phyloP scores from a whole-genome alignment of 1,284 basidiomycete species.

The Rhodotorula sp. region DNA sequence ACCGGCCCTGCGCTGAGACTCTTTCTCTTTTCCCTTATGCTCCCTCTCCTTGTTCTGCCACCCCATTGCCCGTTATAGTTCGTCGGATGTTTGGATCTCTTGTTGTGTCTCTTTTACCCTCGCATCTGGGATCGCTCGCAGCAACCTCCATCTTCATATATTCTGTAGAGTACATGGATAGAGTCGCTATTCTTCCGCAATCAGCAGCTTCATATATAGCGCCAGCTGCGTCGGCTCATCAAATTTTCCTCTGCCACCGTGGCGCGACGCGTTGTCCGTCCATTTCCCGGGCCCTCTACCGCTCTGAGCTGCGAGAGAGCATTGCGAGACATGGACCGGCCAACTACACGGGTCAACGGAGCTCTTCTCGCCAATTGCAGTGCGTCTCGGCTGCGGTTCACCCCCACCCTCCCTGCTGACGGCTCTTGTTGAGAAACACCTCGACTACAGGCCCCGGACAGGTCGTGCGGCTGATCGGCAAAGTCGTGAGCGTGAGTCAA shows the following conservation, averaged over 20 bases:
- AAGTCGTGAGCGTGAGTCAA: slow-evolving; percentile 61
- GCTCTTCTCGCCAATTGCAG: slow-evolving; percentile 16
- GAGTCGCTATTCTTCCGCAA: background rate
- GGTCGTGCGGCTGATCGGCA: slow-evolving; percentile 69
- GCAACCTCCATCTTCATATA: background rate
- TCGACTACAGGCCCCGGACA: slow-evolving; percentile 52
- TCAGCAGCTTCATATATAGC: background rate
- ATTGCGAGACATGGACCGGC: slow-evolving; percentile 31
- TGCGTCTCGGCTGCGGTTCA: slow-evolving; percentile 7
- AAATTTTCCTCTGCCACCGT: background rate
- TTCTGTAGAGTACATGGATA: background rate
- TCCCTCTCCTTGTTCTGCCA: background rate
- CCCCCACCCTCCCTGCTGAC: background rate
- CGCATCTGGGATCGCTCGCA: too few relatives aligned
- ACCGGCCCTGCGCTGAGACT: slow-evolving; percentile 11
- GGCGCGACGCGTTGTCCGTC: background rate
- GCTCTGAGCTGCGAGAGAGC: background rate
- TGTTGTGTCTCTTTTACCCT: too few relatives aligned
- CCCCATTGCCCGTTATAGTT: background rate
- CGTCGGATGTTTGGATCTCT: too few relatives aligned
- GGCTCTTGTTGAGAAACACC: background rate
- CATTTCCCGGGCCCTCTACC: background rate
- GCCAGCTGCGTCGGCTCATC: background rate
- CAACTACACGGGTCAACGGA: slow-evolving; percentile 38
- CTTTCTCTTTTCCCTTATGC: background rate